These are phyloP conservation scores for Acacia pycnantha DNA, from an alignment of 331 rosid species.

Conservation along the genomic window DNA sequence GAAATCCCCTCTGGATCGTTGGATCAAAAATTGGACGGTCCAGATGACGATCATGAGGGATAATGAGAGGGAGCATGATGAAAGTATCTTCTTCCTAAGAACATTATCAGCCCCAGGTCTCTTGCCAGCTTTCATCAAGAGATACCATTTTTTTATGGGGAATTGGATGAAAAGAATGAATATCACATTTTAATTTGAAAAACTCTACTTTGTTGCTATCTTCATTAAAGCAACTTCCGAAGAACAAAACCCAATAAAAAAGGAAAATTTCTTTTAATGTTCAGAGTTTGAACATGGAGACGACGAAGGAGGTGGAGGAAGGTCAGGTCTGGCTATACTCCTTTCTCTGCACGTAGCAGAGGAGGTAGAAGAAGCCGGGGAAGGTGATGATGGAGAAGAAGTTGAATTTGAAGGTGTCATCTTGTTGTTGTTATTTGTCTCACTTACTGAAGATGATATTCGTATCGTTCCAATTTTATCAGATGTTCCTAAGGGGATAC, in stretches of 20 bases:
- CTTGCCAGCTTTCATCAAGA: not conserved
- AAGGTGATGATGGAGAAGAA: slow-evolving; percentile 36
- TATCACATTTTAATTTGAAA: slow-evolving; percentile 28
- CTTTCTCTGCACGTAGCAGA: slow-evolving; percentile 58
- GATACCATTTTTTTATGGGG: not conserved
- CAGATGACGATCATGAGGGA: no score
- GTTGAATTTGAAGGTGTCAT: slow-evolving; percentile 40
- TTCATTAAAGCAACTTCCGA: slow-evolving; percentile 29
- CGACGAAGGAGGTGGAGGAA: slow-evolving; percentile 59
- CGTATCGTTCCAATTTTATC: not conserved
- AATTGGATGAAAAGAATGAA: slow-evolving; percentile 34
- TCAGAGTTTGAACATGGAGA: slow-evolving; percentile 38
- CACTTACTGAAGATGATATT: slow-evolving; percentile 17
- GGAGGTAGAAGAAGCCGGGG: slow-evolving; percentile 47
- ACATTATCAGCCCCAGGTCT: not conserved
- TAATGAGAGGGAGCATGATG: no score
- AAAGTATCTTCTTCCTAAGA: no score
- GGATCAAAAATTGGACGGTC: no score
- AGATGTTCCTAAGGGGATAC: not conserved
- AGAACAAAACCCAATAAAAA: slow-evolving; percentile 6
- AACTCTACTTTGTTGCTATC: slow-evolving; percentile 24
- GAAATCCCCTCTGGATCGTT: no score
- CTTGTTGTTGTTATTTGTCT: slow-evolving; percentile 36
- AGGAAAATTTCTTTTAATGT: not conserved
- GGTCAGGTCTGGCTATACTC: slow-evolving; percentile 68